Conservation (phyloP, 257 asterid species). For the Echites panduratus region DNA sequence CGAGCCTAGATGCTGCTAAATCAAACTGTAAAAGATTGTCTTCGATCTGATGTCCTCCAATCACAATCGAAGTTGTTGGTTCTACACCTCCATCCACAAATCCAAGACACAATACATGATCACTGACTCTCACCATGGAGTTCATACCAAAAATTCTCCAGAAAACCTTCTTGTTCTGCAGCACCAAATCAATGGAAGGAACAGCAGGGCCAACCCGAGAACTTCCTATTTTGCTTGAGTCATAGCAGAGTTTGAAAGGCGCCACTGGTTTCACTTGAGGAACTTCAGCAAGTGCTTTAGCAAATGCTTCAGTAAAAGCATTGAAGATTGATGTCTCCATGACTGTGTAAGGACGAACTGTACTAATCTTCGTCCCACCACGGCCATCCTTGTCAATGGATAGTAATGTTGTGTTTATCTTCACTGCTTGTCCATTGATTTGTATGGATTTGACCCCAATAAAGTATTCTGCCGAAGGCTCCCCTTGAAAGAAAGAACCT, state of each 20-base stretch:
- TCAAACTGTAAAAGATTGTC: constrained; percentile 32
- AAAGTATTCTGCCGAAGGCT: constrained; percentile 45
- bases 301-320: constrained; percentile 38
- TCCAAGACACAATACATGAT: constrained; percentile 40
- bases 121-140: constrained; percentile 47
- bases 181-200: constrained; percentile 25
- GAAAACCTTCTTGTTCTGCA: constrained; percentile 11
- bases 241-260: constrained; percentile 20
- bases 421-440: constrained; percentile 22
- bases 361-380: constrained; percentile 64
- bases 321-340: constrained; percentile 35
- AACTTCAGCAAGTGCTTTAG: constrained; percentile 31
- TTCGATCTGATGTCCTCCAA: constrained; percentile 34
- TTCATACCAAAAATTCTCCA: constrained; percentile 45
- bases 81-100: constrained; percentile 46
- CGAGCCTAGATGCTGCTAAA: constrained; percentile 21
- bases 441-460: constrained; percentile 37
- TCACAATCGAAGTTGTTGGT: constrained; percentile 40
- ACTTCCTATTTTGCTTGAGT: constrained; percentile 1
- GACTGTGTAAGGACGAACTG: constrained; percentile 33
- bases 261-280: constrained; percentile 24
- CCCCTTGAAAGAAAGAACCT: constrained; percentile 17
- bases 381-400: constrained; percentile 27
- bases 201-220: constrained; percentile 16
- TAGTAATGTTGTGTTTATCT: constrained; percentile 32